phyloP scores from a whole-genome alignment of 1,284 basidiomycete genomes.

The Ustilago esculenta region DNA sequence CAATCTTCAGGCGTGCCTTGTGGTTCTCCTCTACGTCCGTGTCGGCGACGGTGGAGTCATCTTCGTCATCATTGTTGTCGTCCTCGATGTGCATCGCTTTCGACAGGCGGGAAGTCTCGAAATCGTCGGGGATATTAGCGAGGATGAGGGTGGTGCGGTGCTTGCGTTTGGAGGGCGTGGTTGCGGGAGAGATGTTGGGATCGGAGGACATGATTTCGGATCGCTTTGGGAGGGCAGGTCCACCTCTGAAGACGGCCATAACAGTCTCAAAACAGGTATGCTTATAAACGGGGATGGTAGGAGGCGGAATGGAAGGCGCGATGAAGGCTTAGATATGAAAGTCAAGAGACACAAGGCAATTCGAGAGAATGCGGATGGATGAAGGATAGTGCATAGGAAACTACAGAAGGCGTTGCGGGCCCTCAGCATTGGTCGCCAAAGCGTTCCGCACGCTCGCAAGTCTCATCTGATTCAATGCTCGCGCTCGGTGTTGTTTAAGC shows the following conservation, averaged over 20 bases:
- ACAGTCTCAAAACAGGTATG: background rate
- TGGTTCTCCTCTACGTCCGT: background rate
- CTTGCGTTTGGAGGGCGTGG: slow-evolving; percentile 4
- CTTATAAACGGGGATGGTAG: background rate
- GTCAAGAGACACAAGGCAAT: no score
- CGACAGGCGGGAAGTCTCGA: slow-evolving; percentile 1
- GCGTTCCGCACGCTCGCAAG: no score
- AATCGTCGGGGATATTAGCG: slow-evolving; percentile 6
- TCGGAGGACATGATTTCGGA: background rate
- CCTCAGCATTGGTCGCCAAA: no score
- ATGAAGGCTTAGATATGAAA: no score
- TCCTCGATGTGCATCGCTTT: background rate
- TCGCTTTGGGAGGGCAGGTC: slow-evolving; percentile 26
- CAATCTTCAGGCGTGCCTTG: background rate
- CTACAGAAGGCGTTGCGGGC: no score
- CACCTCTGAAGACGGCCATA: slow-evolving; percentile 25
- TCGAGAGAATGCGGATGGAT: no score
- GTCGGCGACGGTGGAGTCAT: background rate
- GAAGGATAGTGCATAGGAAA: no score
- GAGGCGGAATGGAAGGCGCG: no score
- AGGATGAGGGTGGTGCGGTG: slow-evolving; percentile 15
- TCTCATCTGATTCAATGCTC: no score
- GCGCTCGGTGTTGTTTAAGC: no score
- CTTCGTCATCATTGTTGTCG: background rate
- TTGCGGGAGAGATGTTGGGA: background rate